A percentile compares a stretch with the other conserved stretches of the same genome.
phyloP scores from a whole-genome alignment of 177 flowering plant genomes.

The Telopea speciosissima region DNA sequence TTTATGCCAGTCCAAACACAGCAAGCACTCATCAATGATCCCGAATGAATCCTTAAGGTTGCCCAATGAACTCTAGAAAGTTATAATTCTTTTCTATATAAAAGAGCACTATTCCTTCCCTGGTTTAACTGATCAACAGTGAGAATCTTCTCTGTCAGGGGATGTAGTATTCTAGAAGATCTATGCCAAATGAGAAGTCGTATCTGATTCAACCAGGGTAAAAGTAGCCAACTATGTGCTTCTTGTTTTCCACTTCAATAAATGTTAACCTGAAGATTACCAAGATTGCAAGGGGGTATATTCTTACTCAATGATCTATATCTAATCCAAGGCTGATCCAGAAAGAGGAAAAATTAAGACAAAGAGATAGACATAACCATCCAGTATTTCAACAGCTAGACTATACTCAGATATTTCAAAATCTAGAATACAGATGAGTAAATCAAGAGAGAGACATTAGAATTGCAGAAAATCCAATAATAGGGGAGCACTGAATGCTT shows the following conservation, averaged over 20 bases:
- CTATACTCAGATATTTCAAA: not conserved
- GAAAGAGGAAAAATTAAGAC: not conserved
- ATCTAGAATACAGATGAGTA: not conserved
- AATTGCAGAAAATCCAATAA: too few relatives aligned
- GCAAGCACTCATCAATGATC: too few relatives aligned
- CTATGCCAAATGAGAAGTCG: not conserved
- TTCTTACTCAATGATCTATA: not conserved
- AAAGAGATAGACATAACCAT: not conserved
- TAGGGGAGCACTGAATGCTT: not conserved
- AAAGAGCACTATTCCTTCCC: not conserved
- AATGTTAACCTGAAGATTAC: too few relatives aligned
- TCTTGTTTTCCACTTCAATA: not conserved
- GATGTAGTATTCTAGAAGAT: too few relatives aligned
- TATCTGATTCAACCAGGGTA: not conserved
- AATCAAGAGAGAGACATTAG: not conserved
- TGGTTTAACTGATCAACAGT: too few relatives aligned
- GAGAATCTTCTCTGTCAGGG: too few relatives aligned
- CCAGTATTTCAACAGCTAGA: not conserved
- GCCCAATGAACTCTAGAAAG: not conserved
- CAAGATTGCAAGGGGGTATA: not conserved
- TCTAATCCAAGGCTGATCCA: not conserved
- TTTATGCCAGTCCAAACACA: too few relatives aligned
- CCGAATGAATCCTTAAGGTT: not conserved
- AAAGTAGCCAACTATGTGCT: not conserved
- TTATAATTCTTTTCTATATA: not conserved